Base-by-base conservation (phyloP, 1,139 yeast species). In the Blastobotrys serpentis region DNA sequence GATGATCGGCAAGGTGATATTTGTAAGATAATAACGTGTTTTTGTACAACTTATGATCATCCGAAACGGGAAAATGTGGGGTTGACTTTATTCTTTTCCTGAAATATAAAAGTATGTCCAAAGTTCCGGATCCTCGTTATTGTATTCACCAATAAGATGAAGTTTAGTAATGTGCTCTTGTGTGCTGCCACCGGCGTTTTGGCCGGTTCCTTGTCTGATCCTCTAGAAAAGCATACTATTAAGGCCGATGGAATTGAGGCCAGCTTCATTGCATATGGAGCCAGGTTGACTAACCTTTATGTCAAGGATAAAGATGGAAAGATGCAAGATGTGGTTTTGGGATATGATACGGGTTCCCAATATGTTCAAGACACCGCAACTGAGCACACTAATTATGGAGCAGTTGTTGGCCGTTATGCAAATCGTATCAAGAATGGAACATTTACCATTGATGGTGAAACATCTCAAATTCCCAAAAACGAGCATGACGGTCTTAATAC, bases 401-500 rank as follows among this genome's bases (percentile, higher is more conserved):
- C 82, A 29, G 76, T 81, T n/a, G 74, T 79, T 22, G 84, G 84
- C 11, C 69, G 83, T 49, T 74, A 68, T 53, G 82, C 83, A 44
- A 79, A 78, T 62, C 67, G 83, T 55, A 73, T 79, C 46, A 64
- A 70, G 11, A 62, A 66, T 29, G 81, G 76, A 13, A 56, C 62
- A 44, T 71, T 76, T 51, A 51, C 58, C 16, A 48, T 77, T 21
- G 65, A 68, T 43, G 76, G 73, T 1, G 57, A 63, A 37, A 56
- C 61, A 11, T 70, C 63, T 54, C 58, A 65, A 22, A 62, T 77
- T 42, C 66, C 72, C 4, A 56, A 65, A 22, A 77, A 77, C 60
- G 77, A 75, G 51, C 42, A 50, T 32, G 61, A 63, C 22, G 65
- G 64, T 30, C 52, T 45, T 2, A 70, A 71, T 45, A 68, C 76